Evolutionary conservation across 129 eudicot genomes (phyloP), one percentile per base, ranked within the genome.

Genomic region (Centrapalus pauciflorus): DNA sequence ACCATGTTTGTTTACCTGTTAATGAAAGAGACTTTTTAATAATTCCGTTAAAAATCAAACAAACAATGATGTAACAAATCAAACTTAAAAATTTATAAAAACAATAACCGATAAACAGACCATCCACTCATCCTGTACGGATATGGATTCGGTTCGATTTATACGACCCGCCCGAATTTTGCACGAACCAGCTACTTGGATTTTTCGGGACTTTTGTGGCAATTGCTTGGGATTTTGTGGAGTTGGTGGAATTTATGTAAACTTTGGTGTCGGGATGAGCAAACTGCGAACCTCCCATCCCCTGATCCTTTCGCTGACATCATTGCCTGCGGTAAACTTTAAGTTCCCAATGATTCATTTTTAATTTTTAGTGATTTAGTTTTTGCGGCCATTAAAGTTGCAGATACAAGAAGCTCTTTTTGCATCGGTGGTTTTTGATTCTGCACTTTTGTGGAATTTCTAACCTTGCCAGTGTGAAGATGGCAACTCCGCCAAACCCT

Each of bases 401-500:
- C 74, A 55, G 8, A 16, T 3, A 16, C 8, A 27, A 38, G 0
- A 55, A 55, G 41, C 64, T 69, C 17, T 55, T 26, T 55, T 29
- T 69, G 74, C 25, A 37, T 54, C 55, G 52, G 1, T 69, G n/a
- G 40, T 17, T 55, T 55, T 28, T 23, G 1, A 25, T 52, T 14
- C 24, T 68, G n/a, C n/a, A n/a, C 14, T 61, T 3, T 57, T 54
- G 35, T 7, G 21, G 51, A 37, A 56, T 29, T 55, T 45, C 4
- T 24, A 24, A 52, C 33, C 14, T 2, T n/a, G 61, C 29, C 29
- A 70, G 71, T 38, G 51, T 24, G 32, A 62, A 43, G 55, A 86
- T 80, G 89, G 87, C 88, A 56, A 71, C 73, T 74, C 80, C 87
- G 66, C 80, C 91, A 19, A 81, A 66, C 69, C 77, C 84, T 55